Base-by-base conservation (phyloP, 768 basidiomycete genomes). In the Xerocomellus dryophilus region DNA sequence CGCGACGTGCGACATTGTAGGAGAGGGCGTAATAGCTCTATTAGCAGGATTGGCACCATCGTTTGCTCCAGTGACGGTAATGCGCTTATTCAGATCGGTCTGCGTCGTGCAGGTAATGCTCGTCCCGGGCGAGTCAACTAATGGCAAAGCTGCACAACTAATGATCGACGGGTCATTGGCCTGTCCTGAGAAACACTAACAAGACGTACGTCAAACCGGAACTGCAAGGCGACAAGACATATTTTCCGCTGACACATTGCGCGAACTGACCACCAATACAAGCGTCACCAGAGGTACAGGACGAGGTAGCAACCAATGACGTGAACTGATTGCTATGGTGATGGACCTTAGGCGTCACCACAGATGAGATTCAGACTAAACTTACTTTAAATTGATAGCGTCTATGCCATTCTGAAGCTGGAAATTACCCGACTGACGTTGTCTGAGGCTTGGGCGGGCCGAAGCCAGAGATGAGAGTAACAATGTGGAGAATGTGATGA, bases 251-350 rank as follows among this genome's bases (percentile, higher is more conserved):
- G 15, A 79, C 80, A 61, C 85, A 86, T 55, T 81, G 81, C 1
- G 83, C 83, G 53, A 85, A 80, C 32, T 74, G 56, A 35, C 67
- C 63, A 56, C 71, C 66, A 10, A 83, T 66, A 59, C 84, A 86
- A 8, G 82, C 81, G 36, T 76, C 61, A 15, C 76, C 76, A 43
- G 57, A 70, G 8, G 59, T 64, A 36, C 71, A 72, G 53, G 77
- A 74, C 12, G 76, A 61, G 11, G 71, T 71, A 36, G 60, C 7
- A 6, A 53, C 61, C 49, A 65, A 35, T 1, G 57, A 49, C 32
- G 18, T 9, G 40, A 64, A 69, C 36, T 65, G 53, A 36, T 63
- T 61, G 47, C 68, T 67, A 44, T 14, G 20, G 51, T 7, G 51
- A 50, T 20, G 6, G 2, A n/a, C 58, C 20, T 36, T 3, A 12